Evolutionary conservation across 352 stramenopile species (phyloP).

Genomic region (Phytophthora sansomeana): DNA sequence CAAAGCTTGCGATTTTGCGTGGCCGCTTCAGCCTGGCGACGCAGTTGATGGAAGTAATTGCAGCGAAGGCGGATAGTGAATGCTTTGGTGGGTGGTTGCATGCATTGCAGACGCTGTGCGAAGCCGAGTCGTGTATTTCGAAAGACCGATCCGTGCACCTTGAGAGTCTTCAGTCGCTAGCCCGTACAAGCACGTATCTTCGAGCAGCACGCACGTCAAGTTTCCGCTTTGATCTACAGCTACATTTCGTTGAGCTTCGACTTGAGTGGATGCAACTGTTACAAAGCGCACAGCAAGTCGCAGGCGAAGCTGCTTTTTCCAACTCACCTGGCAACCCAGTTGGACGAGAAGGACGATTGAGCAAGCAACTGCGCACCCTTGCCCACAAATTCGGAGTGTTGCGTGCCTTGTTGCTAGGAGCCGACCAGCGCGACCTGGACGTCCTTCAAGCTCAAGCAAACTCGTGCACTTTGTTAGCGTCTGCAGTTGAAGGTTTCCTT

Average conservation of each 20-base stretch:
- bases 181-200: conserved; percentile 38
- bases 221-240: conserved; percentile 57
- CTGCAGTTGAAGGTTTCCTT: conserved; percentile 45
- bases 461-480: conserved; percentile 39
- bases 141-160: conserved; percentile 31
- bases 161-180: conserved; percentile 39
- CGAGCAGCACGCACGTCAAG: conserved; percentile 44
- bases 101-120: conserved; percentile 40
- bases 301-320: conserved; percentile 49
- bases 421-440: conserved; percentile 35
- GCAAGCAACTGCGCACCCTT: conserved; percentile 33
- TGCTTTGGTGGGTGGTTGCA: conserved; percentile 60
- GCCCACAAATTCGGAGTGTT: conserved; percentile 36
- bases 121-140: conserved; percentile 44
- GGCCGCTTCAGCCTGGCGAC: conserved; percentile 39
- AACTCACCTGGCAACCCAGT: conserved; percentile 28
- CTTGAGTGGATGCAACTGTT: conserved; percentile 52
- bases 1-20: conserved; percentile 48
- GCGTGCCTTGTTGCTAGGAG: conserved; percentile 43
- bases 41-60: conserved; percentile 37
- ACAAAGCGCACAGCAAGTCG: conserved; percentile 53
- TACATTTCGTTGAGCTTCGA: conserved; percentile 46
- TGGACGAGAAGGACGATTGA: conserved; percentile 37
- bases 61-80: conserved; percentile 40
- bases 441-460: conserved; percentile 33